phyloP scores from a whole-genome alignment of 1,284 basidiomycete genomes.

The Cryptococcus neoformans region DNA sequence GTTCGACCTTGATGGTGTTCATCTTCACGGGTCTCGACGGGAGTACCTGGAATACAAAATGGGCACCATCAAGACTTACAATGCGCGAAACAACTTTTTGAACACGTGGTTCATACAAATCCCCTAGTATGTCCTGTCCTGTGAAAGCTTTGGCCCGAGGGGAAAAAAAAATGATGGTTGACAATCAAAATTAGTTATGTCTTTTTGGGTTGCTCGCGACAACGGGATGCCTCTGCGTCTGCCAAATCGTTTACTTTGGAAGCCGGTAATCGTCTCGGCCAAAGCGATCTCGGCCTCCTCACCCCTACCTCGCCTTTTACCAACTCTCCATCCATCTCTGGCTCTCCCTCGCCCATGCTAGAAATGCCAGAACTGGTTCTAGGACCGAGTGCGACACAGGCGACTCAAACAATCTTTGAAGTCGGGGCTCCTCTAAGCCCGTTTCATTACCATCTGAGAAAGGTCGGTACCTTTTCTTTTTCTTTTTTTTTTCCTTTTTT shows the following conservation, averaged over 20 bases:
- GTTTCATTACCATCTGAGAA: conserved; percentile 70
- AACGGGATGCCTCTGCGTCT: conserved; percentile 60
- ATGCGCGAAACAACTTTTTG: conserved; percentile 70
- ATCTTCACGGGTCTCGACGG: conserved; percentile 64
- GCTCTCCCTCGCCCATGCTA: conserved; percentile 24
- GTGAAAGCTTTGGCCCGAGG: neutral
- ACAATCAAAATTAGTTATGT: conserved; percentile 55
- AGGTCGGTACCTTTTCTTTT: no score
- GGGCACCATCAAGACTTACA: conserved; percentile 69
- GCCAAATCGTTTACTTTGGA: conserved; percentile 68
- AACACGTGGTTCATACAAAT: conserved; percentile 67
- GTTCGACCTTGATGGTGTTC: conserved; percentile 77
- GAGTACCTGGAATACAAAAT: conserved; percentile 80
- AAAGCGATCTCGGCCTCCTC: conserved; percentile 46
- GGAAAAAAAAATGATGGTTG: neutral
- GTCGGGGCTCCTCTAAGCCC: conserved; percentile 62
- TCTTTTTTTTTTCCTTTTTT: no score
- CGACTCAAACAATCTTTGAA: conserved; percentile 52
- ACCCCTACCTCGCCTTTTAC: conserved; percentile 52
- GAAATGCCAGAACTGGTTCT: conserved; percentile 48
- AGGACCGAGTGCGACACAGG: conserved; percentile 40
- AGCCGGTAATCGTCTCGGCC: conserved; percentile 63
- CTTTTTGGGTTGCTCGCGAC: conserved; percentile 69
- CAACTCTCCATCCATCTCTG: neutral
- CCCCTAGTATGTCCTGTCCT: conserved; percentile 28